Percentiles rank a stretch among this genome's conserved stretches.
Conservation (phyloP, 176 grass and related monocot genomes). For the Alopecurus myosuroides region DNA sequence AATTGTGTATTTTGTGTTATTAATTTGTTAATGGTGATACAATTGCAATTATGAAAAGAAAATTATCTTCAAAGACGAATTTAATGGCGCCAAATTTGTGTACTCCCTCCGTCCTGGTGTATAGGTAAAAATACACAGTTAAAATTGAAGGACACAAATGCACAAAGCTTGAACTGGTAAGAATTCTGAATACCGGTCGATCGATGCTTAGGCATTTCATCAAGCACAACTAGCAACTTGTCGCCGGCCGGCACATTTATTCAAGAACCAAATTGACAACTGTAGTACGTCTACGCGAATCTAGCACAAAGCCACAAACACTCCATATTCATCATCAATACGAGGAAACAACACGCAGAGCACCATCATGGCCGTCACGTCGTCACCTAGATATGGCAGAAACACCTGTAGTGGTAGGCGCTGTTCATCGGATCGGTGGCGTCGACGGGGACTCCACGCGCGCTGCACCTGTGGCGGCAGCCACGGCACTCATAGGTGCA, state of each 20-base stretch:
- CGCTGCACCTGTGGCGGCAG: conserved; percentile 55
- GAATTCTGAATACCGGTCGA: no score
- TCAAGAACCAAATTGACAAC: not conserved
- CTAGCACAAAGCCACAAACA: not conserved
- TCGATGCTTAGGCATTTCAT: not conserved
- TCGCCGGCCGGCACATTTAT: not conserved
- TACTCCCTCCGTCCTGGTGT: no score
- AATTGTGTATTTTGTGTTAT: no score
- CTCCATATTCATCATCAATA: not conserved
- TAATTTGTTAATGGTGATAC: no score
- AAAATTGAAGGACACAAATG: not conserved
- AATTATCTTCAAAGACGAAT: no score
- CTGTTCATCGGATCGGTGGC: conserved; percentile 76
- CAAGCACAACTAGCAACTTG: not conserved
- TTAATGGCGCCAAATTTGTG: no score
- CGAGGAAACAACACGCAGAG: not conserved
- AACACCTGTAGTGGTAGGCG: conserved; percentile 82
- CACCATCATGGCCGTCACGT: not conserved
- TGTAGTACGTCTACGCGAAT: not conserved
- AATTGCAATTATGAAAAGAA: no score
- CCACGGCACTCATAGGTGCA: conserved; percentile 90
- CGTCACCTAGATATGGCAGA: conserved; percentile 50
- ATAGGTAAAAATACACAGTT: not conserved
- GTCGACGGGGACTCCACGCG: conserved; percentile 63
- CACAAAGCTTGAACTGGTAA: not conserved